Evolutionary conservation across 2,329 filamentous ascomycete species (phyloP), one percentile per base, ranked within the genome.

Genomic region (Trichocomaceae sp.): DNA sequence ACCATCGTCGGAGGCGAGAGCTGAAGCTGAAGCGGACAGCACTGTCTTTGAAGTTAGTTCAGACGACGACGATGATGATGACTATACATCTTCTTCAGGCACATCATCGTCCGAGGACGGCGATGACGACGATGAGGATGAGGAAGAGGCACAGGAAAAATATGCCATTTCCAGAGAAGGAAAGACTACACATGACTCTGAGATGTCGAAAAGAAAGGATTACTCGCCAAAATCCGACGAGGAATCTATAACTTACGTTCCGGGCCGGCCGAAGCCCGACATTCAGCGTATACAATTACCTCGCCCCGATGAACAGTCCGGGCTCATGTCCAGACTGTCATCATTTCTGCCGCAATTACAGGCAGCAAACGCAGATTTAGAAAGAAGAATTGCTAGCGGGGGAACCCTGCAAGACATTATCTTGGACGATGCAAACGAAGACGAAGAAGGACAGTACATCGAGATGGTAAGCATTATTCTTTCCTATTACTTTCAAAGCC

Each of bases 281-380:
- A 72, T 72, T 54, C 61, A 60, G 22, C 62, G 61, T 20, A 50
- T 19, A 13, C 33, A 42, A 15, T 23, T 45, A 31, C 17, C 50
- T 1, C 42, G n/a, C 20, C 22, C 17, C 17, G 59, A 68, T 26
- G 50, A 66, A 2, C 59, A 60, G 12, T 65, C 65, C 1, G 64
- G 62, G 22, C 53, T 76, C 5, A 59, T 72, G 37, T 65, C 69
- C 19, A 68, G 72, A 33, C 56, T 76, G 37, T 69, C 70, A 9
- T 57, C 66, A 7, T 76, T 76, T 58, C 57, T 76, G 37, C 74
- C 74, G 9, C 62, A 72, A 58, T 66, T 76, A 55, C 72, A 71
- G 56, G 65, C 63, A 51, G 74, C 74, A 26, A 76, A 76, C 63
- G 69, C 72, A 41, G 66, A 71, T 49, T 60, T 76, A 33, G 63